Evolutionary conservation across 2,329 filamentous ascomycete species (phyloP).

Genomic region (Zalaria obscura): DNA sequence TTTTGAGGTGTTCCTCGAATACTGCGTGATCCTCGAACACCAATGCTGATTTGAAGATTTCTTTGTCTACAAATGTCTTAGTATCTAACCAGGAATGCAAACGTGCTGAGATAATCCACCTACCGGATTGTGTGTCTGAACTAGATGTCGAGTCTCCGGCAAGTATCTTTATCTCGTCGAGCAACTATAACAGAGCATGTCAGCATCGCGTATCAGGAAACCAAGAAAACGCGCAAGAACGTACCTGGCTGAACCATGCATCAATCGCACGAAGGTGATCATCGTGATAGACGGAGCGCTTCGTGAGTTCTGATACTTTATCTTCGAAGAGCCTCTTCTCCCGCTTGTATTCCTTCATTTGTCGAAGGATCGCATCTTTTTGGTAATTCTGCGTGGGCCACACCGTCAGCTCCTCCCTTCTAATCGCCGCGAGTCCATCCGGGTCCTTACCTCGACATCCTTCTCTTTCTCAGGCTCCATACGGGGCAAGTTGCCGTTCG

Average conservation of each 20-base stretch:
- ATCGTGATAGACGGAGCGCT: slow-evolving; percentile 69
- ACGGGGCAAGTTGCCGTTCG: slow-evolving; percentile 61
- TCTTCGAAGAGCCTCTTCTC: slow-evolving; percentile 71
- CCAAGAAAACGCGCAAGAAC: slow-evolving; percentile 13
- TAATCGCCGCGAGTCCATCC: slow-evolving; percentile 9
- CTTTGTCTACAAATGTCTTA: slow-evolving; percentile 15
- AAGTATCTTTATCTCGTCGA: slow-evolving; percentile 34
- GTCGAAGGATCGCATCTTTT: slow-evolving; percentile 92
- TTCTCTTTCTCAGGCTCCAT: slow-evolving; percentile 52
- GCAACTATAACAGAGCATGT: slow-evolving; percentile 17
- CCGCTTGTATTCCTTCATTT: slow-evolving; percentile 96
- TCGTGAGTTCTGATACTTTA: slow-evolving; percentile 66
- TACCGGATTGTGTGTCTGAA: slow-evolving; percentile 1
- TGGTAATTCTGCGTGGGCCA: slow-evolving; percentile 54
- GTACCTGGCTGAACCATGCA: slow-evolving; percentile 86
- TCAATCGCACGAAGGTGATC: slow-evolving; percentile 86
- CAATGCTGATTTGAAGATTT: slow-evolving; percentile 34
- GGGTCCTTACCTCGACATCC: slow-evolving; percentile 56
- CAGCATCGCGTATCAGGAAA: slow-evolving; percentile 7
- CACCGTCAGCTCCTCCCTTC: neutral
- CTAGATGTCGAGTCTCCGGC: slow-evolving; percentile 11
- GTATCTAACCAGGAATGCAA: neutral
- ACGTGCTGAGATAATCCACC: no score
- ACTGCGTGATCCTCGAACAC: slow-evolving; percentile 40
- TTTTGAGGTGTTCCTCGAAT: slow-evolving; percentile 69